These are phyloP conservation scores for Rugonectria rugulosa DNA, from an alignment of 2,329 filamentous ascomycete genomes.

Conservation along the genomic window DNA sequence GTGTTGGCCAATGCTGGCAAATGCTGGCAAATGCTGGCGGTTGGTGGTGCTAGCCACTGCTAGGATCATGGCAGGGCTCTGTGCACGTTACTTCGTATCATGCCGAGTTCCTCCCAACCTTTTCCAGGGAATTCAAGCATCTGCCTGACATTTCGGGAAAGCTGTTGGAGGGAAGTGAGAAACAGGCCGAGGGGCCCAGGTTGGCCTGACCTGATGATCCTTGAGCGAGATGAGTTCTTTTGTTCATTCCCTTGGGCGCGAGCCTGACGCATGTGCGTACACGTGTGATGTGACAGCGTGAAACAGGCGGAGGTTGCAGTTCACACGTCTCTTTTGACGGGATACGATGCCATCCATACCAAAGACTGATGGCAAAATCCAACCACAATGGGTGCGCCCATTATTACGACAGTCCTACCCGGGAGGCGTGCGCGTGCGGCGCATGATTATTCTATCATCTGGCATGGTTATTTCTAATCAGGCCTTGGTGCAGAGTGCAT, in stretches of 20 bases:
- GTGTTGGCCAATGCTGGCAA: slow-evolving; percentile 2
- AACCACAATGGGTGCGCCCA: not conserved
- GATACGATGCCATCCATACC: not conserved
- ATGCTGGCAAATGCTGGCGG: too few relatives aligned
- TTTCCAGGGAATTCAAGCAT: too few relatives aligned
- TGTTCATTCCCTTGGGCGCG: too few relatives aligned
- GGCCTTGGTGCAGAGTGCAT: not conserved
- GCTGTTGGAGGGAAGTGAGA: slow-evolving; percentile 11
- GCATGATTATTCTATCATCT: slow-evolving; percentile 7
- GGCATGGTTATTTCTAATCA: not conserved
- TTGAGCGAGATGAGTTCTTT: slow-evolving; percentile 17
- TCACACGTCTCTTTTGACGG: not conserved
- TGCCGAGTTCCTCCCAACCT: too few relatives aligned
- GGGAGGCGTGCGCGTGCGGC: slow-evolving; percentile 7
- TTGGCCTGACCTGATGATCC: slow-evolving; percentile 19
- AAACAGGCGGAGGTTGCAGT: slow-evolving; percentile 13
- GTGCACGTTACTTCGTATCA: too few relatives aligned
- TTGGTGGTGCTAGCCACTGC: too few relatives aligned
- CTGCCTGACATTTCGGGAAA: not conserved
- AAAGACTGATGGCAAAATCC: not conserved
- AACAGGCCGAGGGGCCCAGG: slow-evolving; percentile 13
- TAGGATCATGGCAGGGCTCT: slow-evolving; percentile 15
- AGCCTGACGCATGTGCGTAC: slow-evolving; percentile 16
- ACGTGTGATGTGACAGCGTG: slow-evolving; percentile 19
- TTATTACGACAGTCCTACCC: slow-evolving; percentile 7